Base-by-base conservation (phyloP, 352 stramenopile genomes). In the Hyaloperonospora brassicae region DNA sequence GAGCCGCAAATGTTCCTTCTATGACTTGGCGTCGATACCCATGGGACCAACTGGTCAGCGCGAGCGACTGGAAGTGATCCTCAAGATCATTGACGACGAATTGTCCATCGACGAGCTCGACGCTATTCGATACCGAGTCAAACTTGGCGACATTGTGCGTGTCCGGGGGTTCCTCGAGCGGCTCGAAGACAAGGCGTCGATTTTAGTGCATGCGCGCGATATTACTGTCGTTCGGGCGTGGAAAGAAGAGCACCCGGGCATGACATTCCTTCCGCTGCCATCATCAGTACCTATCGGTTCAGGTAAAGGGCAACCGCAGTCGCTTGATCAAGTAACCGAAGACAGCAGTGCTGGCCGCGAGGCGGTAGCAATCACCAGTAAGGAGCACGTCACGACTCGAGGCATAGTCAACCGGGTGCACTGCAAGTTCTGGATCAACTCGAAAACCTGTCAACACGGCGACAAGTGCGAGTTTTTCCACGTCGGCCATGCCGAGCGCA, bases 361-460 rank as follows among this genome's bases (percentile, higher is more conserved):
- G 6, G 9, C 13, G 12, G 35, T 35, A 11, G 21, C 46, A 17
- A 17, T 12, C 46, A 9, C 17, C 46, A 9, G 9, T 13, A 25
- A n/a, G 13, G 40, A 52, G 34, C 44, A 52, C 38, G 47, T 11
- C 7, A 30, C 48, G 30, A 22, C 2, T 34, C 25, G 5, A 38
- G 22, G 23, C 57, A 2, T 22, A 55, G 47, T 13, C 4, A 41
- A 62, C 22, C 54, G 60, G 35, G 47, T 57, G 30, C 73, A 86
- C 36, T 89, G 82, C 68, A 89, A 92, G 52, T 89, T 86, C 62
- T 89, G 80, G 77, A 87, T 92, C 64, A 92, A 89, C 62, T 87
- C 80, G 30, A 75, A 72, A 23, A 70, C 66, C 23, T 89, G 82
- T 53, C 79, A 89, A 44, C 63, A 76, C 23, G 76, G 82, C 13